A percentile compares a stretch with the other conserved stretches of the same genome.
phyloP scores from a whole-genome alignment of 2,329 filamentous ascomycete genomes.

The Alternaria arbusti region DNA sequence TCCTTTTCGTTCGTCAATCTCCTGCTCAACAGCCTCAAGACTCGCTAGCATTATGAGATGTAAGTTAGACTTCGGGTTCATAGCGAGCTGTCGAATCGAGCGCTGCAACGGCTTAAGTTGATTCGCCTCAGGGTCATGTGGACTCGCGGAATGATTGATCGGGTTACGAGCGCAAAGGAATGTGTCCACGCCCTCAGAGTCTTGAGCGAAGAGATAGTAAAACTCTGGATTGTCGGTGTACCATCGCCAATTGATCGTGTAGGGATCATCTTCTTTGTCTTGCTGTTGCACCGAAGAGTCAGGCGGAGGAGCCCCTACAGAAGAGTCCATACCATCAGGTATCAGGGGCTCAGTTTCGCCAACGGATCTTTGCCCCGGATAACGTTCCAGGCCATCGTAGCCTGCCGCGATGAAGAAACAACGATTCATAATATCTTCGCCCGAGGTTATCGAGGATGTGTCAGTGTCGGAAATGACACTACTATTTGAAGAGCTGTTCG shows the following conservation, averaged over 20 bases:
- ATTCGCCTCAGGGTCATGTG: constrained; percentile 20
- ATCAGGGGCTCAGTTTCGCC: background rate
- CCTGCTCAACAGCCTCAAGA: constrained; percentile 70
- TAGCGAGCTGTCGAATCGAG: constrained; percentile 27
- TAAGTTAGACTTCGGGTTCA: constrained; percentile 26
- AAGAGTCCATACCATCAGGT: background rate
- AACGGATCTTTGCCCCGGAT: background rate
- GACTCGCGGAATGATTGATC: constrained; percentile 12
- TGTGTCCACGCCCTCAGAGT: background rate
- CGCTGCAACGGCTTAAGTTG: constrained; percentile 20
- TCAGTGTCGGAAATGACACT: constrained; percentile 6
- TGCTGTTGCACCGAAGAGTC: background rate
- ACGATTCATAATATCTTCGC: background rate
- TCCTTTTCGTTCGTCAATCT: constrained; percentile 75
- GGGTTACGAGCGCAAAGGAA: background rate
- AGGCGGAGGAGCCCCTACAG: background rate
- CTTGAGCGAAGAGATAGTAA: constrained; percentile 15
- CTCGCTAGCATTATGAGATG: constrained; percentile 51
- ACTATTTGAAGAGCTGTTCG: background rate
- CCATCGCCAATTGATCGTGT: constrained; percentile 5
- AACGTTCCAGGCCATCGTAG: constrained; percentile 4
- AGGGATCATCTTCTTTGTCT: background rate
- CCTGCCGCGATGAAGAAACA: constrained; percentile 1
- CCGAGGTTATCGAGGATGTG: background rate
- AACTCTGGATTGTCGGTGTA: constrained; percentile 25